Evolutionary conservation across 805 yeast genomes (phyloP).

Genomic region (Wickerhamiella siamensis): DNA sequence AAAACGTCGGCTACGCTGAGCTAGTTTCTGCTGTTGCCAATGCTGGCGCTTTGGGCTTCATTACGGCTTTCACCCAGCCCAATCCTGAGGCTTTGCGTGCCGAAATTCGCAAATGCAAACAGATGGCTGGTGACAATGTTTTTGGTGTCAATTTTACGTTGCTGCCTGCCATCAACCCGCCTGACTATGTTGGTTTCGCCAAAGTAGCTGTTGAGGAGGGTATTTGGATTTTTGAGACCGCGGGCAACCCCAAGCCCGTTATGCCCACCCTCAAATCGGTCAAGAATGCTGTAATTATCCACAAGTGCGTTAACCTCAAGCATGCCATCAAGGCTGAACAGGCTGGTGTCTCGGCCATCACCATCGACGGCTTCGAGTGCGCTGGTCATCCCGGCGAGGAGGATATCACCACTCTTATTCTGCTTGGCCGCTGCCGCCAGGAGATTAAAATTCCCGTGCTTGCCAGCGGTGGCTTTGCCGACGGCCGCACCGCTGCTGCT

Average conservation of each 20-base stretch:
- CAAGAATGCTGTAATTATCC: constrained; percentile 17
- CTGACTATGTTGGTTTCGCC: constrained; percentile 22
- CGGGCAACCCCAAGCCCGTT: constrained; percentile 23
- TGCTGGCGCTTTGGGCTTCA: constrained; percentile 23
- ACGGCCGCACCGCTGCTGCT: constrained; percentile 24
- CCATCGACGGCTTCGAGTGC: constrained; percentile 25
- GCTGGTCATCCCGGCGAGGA: constrained; percentile 28
- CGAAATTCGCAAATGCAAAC: constrained; percentile 18
- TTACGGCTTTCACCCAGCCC: constrained; percentile 21
- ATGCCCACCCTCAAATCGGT: constrained; percentile 15
- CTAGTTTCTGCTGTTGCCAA: constrained; percentile 24
- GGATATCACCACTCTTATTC: constrained; percentile 19
- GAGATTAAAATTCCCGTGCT: constrained; percentile 21
- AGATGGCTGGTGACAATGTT: constrained; percentile 17
- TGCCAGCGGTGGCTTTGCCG: constrained; percentile 25
- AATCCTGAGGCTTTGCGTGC: constrained; percentile 21
- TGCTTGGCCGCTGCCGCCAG: constrained; percentile 20
- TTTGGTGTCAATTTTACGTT: constrained; percentile 25
- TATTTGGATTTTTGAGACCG: constrained; percentile 23
- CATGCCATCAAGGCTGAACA: constrained; percentile 23
- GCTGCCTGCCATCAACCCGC: constrained; percentile 23
- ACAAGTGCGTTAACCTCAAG: constrained; percentile 21
- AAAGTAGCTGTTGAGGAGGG: constrained; percentile 24
- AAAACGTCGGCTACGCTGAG: constrained; percentile 20
- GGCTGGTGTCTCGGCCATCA: constrained; percentile 23